Evolutionary conservation across 2,329 filamentous ascomycete species (phyloP).

Genomic region (Fusarium sarcochroum): DNA sequence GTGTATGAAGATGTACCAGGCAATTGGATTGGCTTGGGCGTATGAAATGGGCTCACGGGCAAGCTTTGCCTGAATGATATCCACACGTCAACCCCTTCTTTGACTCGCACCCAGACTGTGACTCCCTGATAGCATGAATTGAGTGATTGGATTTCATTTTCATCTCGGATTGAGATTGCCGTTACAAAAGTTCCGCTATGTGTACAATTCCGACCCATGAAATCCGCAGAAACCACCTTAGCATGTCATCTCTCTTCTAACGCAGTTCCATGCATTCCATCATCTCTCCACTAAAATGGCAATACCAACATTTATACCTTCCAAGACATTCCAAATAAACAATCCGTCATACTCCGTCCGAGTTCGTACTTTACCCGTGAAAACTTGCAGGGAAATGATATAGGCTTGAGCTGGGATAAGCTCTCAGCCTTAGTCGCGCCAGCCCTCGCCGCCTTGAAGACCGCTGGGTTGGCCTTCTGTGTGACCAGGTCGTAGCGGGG

Average conservation of each 20-base stretch:
- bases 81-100: constrained; percentile 32
- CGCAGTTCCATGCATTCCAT: constrained; percentile 5
- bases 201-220: constrained; percentile 22
- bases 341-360: constrained; percentile 41
- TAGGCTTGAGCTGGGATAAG: background rate
- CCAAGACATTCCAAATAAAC: constrained; percentile 37
- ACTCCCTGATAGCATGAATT: background rate
- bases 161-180: constrained; percentile 20
- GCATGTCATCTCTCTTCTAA: constrained; percentile 31
- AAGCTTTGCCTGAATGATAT: constrained; percentile 30
- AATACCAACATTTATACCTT: constrained; percentile 6
- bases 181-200: constrained; percentile 26
- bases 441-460: constrained; percentile 63
- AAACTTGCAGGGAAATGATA: constrained; percentile 16
- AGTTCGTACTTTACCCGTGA: constrained; percentile 20
- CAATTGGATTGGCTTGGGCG: constrained; percentile 10
- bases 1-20: constrained; percentile 14
- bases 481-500: constrained; percentile 50
- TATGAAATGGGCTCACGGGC: constrained; percentile 16
- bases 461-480: constrained; percentile 54
- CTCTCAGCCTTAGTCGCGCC: constrained; percentile 54
- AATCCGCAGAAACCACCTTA: background rate
- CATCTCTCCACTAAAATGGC: constrained; percentile 5
- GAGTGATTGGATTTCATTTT: constrained; percentile 15
- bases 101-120: background rate